Base-by-base conservation (phyloP, 345 rosid genomes). In the Dovyalis caffra region DNA sequence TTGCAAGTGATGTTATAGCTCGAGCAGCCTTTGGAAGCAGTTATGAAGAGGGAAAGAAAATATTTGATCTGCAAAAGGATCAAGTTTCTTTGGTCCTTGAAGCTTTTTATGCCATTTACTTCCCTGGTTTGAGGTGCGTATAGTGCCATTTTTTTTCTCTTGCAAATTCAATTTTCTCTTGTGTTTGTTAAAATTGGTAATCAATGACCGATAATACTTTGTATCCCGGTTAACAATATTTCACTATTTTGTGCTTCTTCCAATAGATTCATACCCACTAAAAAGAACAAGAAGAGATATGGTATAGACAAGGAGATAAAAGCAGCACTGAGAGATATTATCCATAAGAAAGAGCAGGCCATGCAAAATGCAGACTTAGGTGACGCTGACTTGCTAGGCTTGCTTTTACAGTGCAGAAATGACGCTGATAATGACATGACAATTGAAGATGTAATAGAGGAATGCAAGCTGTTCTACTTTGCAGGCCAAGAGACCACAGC, bases 401-500 rank as follows among this genome's bases (percentile, higher is more conserved):
- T 82, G 64, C 83, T 87, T 1, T 78, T 89, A 74, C 77, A 73
- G 33, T 75, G 66, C 69, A 82, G 68, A 32, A 69, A 73, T 43
- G 82, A 34, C 26, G 73, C 51, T 15, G 69, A 45, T 15, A 38
- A 51, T 70, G 78, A 74, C 38, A 31, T 88, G 83, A 82, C 84
- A 61, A 66, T 81, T 49, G 85, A 85, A 57, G 87, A 89, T n/a
- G 78, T 86, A 15, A 53, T 83, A 47, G 91, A 85, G 78, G 89
- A 89, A 73, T 87, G 94, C 79, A 88, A 88, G 68, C 57, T 73
- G 65, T 86, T 88, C 70, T 84, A 85, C 81, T 61, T 83, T 6
- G 89, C 89, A 6, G 92, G 94, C 37, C 89, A 90, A 75, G 92
- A 88, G 79, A 88, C 94, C 49, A 87, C 89, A 37, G 62, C 86